Conservation (phyloP, 2,329 filamentous ascomycete species). For the Pseudonectria buxi region DNA sequence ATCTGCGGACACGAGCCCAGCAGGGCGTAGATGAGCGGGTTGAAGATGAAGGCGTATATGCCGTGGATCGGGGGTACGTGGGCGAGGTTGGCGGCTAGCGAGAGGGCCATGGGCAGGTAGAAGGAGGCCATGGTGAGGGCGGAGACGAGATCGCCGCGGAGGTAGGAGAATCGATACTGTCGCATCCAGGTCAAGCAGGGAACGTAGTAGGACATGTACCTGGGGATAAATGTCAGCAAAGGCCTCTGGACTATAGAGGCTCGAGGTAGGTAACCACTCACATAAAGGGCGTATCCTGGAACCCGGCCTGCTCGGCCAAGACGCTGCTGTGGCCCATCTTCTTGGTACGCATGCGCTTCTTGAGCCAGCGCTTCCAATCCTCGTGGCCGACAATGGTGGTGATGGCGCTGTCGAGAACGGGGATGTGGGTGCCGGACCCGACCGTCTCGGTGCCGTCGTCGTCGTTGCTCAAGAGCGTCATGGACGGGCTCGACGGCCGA, state of each 20-base stretch:
- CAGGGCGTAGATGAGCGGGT: slow-evolving; percentile 83
- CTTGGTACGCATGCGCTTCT: slow-evolving; percentile 48
- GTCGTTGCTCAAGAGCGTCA: slow-evolving; percentile 26
- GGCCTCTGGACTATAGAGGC: background rate
- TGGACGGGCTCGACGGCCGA: slow-evolving; percentile 44
- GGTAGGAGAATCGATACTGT: slow-evolving; percentile 75
- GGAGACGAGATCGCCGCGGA: slow-evolving; percentile 80
- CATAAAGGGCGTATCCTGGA: slow-evolving; percentile 69
- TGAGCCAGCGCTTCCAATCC: slow-evolving; percentile 45
- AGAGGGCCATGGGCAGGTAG: slow-evolving; percentile 95
- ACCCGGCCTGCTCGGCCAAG: slow-evolving; percentile 65
- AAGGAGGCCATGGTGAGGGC: slow-evolving; percentile 97
- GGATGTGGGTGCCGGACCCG: slow-evolving; percentile 26
- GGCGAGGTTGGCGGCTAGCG: slow-evolving; percentile 83
- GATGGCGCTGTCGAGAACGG: slow-evolving; percentile 33
- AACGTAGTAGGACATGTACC: slow-evolving; percentile 89
- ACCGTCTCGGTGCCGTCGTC: slow-evolving; percentile 27
- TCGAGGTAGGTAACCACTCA: slow-evolving; percentile 33
- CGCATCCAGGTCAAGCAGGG: slow-evolving; percentile 85
- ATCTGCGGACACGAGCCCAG: slow-evolving; percentile 89
- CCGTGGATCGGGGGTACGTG: slow-evolving; percentile 92
- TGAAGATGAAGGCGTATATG: slow-evolving; percentile 89
- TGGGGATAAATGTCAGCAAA: slow-evolving; percentile 26
- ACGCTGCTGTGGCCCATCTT: slow-evolving; percentile 67
- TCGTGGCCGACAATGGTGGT: slow-evolving; percentile 32